Base-by-base conservation (phyloP, 2,329 filamentous ascomycete genomes). In the Calycina marina region DNA sequence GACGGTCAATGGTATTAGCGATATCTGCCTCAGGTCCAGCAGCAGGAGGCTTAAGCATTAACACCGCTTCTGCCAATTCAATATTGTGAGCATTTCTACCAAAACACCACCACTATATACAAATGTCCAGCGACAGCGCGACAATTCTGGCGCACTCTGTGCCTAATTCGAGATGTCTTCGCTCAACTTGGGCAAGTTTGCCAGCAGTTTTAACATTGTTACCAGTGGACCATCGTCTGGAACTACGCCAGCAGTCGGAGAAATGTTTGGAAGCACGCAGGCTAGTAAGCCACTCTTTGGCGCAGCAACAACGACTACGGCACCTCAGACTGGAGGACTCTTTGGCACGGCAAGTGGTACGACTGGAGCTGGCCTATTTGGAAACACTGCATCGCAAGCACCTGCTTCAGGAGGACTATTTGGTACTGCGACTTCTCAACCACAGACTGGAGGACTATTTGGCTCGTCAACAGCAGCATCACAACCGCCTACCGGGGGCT, bases 41-140 rank as follows among this genome's bases (percentile, higher is more conserved):
- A n/a, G n/a, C n/a, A n/a, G 66, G 61, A 41, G 69, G 67, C 49
- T 61, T 76, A 42, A 72, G 65, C 48, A 75, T 76, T 56, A 77
- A 76, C 55, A 74, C 70, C 12, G 65, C 62, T 41, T 60, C 67
- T 36, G 71, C 71, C 40, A 75, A 73, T 52, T 53, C 62, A 39
- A 58, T 66, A 56, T 65, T 66, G 65, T 69, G 46, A 52, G 63
- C 32, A 37, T 38, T 31, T 15, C 16, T 20, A n/a, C n/a, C n/a
- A n/a, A n/a, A n/a, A n/a, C n/a, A n/a, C n/a, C n/a, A n/a, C n/a
- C n/a, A n/a, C n/a, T n/a, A n/a, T n/a, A n/a, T n/a, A n/a, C n/a
- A n/a, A n/a, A n/a, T 28, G 14, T 32, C 24, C 17, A 10, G 12
- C 11, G 24, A 18, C 18, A 25, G 16, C 20, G 20, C 30, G 32